phyloP scores from a whole-genome alignment of 2,329 filamentous ascomycete genomes.

The Lizonia empirigonia region DNA sequence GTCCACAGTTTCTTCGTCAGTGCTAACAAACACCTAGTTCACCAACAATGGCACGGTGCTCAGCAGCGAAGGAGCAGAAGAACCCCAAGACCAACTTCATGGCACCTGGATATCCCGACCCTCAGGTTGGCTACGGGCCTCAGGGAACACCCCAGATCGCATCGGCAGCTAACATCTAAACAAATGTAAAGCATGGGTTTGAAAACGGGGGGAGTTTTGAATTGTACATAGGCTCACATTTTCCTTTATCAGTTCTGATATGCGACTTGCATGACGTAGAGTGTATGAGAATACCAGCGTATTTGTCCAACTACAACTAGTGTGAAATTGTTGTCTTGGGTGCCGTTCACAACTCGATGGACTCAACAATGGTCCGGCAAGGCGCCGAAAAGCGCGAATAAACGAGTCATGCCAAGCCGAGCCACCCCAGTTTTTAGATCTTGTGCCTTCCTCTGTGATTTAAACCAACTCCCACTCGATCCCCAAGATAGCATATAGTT shows the following conservation, averaged over 20 bases:
- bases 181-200: conserved; percentile 18
- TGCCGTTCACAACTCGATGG: background rate
- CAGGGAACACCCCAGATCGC: conserved; percentile 23
- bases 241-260: conserved; percentile 28
- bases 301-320: conserved; percentile 17
- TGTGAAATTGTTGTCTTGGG: background rate
- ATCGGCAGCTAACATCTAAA: conserved; percentile 33
- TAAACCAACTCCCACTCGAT: background rate
- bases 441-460: background rate
- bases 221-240: conserved; percentile 42
- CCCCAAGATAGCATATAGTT: background rate
- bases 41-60: conserved; percentile 97
- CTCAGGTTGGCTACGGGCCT: conserved; percentile 52
- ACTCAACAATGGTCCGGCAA: background rate
- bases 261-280: conserved; percentile 25
- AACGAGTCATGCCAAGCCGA: conserved; percentile 11
- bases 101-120: conserved; percentile 53
- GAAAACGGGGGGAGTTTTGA: conserved; percentile 24
- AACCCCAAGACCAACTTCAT: conserved; percentile 58
- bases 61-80: conserved; percentile 78
- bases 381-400: conserved; percentile 2
- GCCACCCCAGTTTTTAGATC: background rate
- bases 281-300: conserved; percentile 33
- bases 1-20: background rate
- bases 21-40: conserved; percentile 64